Percentiles rank a stretch among this genome's conserved stretches.
Conservation (phyloP, 257 asterid genomes). For the Primulina tabacum region DNA sequence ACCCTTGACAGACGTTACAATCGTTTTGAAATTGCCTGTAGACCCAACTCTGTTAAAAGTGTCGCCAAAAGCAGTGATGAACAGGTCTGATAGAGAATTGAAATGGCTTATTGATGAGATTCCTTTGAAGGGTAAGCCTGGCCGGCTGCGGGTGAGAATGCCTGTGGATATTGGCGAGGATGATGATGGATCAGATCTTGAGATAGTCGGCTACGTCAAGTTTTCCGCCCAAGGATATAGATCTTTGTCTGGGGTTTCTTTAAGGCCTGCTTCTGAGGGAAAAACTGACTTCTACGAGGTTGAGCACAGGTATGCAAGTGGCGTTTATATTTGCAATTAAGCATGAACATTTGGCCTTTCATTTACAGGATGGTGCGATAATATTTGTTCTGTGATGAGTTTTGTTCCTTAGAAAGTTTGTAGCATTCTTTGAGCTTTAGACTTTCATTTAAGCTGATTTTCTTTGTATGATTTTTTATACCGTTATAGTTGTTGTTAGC, state of each 20-base stretch:
- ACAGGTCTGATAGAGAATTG: constrained; percentile 82
- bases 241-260: constrained; percentile 82
- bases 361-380: constrained; percentile 25
- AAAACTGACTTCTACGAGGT: constrained; percentile 75
- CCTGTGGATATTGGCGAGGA: constrained; percentile 77
- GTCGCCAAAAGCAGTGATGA: constrained; percentile 88
- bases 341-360: constrained; percentile 18
- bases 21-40: constrained; percentile 78
- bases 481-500: neutral
- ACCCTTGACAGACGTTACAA: constrained; percentile 70
- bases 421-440: constrained; percentile 31
- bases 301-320: constrained; percentile 82
- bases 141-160: constrained; percentile 81
- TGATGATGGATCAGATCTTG: constrained; percentile 73
- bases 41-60: constrained; percentile 81
- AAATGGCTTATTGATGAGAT: constrained; percentile 91
- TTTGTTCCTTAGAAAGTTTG: constrained; percentile 24
- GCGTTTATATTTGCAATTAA: constrained; percentile 71
- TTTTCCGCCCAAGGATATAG: constrained; percentile 61
- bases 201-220: constrained; percentile 64
- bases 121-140: constrained; percentile 76
- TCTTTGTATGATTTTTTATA: neutral
- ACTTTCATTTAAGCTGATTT: constrained; percentile 10
- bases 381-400: constrained; percentile 30
- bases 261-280: constrained; percentile 83